A percentile compares a stretch with the other conserved stretches of the same genome.
phyloP scores from a whole-genome alignment of 2,329 filamentous ascomycete species.

The Colletotrichum salicis region DNA sequence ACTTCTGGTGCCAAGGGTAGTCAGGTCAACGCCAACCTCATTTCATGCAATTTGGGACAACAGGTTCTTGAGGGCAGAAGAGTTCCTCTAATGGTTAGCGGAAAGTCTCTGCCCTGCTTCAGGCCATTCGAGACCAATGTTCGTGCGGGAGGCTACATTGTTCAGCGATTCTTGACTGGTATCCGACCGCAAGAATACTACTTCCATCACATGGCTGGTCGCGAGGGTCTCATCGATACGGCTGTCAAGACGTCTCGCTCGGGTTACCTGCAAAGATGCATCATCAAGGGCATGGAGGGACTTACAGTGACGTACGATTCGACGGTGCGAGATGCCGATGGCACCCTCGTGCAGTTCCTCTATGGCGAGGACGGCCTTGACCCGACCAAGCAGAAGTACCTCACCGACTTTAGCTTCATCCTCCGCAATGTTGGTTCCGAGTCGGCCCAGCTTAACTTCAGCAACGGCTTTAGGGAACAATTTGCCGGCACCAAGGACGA shows the following conservation, averaged over 20 bases:
- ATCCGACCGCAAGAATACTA: constrained; percentile 98
- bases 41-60: constrained; percentile 96
- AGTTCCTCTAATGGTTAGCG: constrained; percentile 97
- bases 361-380: constrained; percentile 98
- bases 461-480: constrained; percentile 57
- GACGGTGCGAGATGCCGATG: constrained; percentile 93
- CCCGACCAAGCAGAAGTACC: constrained; percentile 91
- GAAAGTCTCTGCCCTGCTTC: constrained; percentile 95
- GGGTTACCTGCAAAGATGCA: constrained; percentile 93
- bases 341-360: constrained; percentile 91
- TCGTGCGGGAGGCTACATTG: constrained; percentile 91
- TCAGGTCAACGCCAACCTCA: constrained; percentile 93
- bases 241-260: constrained; percentile 98
- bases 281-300: constrained; percentile 99
- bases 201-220: constrained; percentile 99
- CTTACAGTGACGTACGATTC: constrained; percentile 92
- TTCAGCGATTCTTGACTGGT: constrained; percentile 96
- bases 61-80: constrained; percentile 94
- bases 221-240: constrained; percentile 98
- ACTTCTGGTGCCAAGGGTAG: constrained; percentile 94
- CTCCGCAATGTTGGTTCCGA: constrained; percentile 87
- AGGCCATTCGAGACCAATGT: constrained; percentile 90
- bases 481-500: constrained; percentile 65
- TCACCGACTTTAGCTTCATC: constrained; percentile 90
- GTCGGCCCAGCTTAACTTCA: constrained; percentile 78